phyloP scores from a whole-genome alignment of 2,329 filamentous ascomycete species.

The Blastomyces emzantsi region DNA sequence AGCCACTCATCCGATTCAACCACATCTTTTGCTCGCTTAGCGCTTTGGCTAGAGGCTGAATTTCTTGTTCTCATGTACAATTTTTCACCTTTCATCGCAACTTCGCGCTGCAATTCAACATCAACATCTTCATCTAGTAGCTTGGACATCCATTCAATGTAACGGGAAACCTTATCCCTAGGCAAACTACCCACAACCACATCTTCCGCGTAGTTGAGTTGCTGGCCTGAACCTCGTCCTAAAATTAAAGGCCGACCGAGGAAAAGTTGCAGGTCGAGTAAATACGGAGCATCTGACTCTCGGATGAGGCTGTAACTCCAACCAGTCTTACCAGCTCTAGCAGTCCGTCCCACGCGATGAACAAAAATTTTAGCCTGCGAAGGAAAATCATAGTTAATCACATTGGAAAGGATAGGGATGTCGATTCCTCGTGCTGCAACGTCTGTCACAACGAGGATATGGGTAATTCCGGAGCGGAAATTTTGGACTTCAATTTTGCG shows the following conservation, averaged over 20 bases:
- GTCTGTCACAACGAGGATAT: conserved; percentile 92
- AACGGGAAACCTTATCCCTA: conserved; percentile 62
- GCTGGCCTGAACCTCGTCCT: conserved; percentile 53
- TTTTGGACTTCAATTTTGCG: conserved; percentile 86
- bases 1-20: conserved; percentile 61
- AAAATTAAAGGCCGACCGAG: conserved; percentile 74
- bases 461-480: conserved; percentile 73
- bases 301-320: conserved; percentile 93
- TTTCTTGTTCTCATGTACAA: conserved; percentile 86
- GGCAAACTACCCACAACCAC: conserved; percentile 71
- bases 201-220: conserved; percentile 67
- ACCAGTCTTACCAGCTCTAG: conserved; percentile 80
- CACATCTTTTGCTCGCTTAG: conserved; percentile 73
- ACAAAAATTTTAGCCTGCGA: conserved; percentile 95
- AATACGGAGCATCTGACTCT: conserved; percentile 80
- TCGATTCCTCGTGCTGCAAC: conserved; percentile 96
- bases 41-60: conserved; percentile 81
- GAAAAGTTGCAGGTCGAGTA: conserved; percentile 90
- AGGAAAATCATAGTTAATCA: conserved; percentile 98
- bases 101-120: conserved; percentile 58
- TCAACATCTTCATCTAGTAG: conserved; percentile 67
- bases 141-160: conserved; percentile 76
- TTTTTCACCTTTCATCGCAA: conserved; percentile 82
- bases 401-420: conserved; percentile 90
- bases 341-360: conserved; percentile 91